Evolutionary conservation across 257 asterid species (phyloP).

Genomic region (Pogostemon cablin): DNA sequence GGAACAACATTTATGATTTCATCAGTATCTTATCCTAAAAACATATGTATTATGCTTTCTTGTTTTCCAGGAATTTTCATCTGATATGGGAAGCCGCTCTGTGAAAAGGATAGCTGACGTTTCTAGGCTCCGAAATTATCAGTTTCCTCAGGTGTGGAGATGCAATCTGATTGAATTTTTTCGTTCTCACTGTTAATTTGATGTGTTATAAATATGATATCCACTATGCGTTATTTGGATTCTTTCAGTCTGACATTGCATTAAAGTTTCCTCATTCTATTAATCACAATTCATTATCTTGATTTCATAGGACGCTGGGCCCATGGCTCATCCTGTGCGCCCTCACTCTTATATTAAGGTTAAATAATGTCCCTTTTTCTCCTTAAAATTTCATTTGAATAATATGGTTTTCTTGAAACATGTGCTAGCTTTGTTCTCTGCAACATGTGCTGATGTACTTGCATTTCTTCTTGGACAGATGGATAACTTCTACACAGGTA

Average conservation of each 20-base stretch:
- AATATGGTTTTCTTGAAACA: neutral
- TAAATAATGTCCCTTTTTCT: constrained; percentile 20
- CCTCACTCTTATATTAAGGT: constrained; percentile 88
- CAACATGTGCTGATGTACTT: constrained; percentile 26
- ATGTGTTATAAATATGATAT: neutral
- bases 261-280: neutral
- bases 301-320: constrained; percentile 79
- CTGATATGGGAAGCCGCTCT: constrained; percentile 86
- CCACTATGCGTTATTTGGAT: neutral
- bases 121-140: constrained; percentile 67
- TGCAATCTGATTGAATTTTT: constrained; percentile 9
- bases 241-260: neutral
- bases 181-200: neutral
- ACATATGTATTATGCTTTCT: constrained; percentile 15
- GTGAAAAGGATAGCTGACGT: constrained; percentile 85
- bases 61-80: constrained; percentile 67
- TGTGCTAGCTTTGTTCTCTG: constrained; percentile 4
- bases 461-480: constrained; percentile 51
- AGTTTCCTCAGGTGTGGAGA: constrained; percentile 71
- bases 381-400: constrained; percentile 6
- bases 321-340: constrained; percentile 92
- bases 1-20: constrained; percentile 15
- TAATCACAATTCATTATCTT: constrained; percentile 19
- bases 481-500: constrained; percentile 92
- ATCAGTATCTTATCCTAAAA: neutral